Evolutionary conservation across 148 eudicot genomes (phyloP).

Genomic region (Rhododendron henanense): DNA sequence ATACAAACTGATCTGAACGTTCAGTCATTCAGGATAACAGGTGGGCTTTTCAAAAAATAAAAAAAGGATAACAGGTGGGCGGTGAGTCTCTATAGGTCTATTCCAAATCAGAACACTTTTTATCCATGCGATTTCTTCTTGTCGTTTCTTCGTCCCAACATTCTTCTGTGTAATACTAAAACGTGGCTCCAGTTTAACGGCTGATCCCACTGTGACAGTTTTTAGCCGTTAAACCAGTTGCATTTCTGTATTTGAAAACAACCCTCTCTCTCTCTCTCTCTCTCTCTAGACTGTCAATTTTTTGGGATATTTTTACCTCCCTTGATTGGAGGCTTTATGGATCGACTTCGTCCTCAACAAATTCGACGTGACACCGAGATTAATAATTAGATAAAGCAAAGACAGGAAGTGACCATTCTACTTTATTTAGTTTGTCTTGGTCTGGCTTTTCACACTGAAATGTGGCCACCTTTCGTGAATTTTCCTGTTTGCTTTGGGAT

Average conservation of each 20-base stretch:
- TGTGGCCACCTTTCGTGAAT: neutral
- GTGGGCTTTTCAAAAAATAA: neutral
- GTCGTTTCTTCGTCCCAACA: neutral
- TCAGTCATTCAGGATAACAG: too few species aligned
- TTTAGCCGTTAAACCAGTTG: conserved; percentile 10
- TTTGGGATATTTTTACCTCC: neutral
- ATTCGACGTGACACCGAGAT: neutral
- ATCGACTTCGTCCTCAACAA: neutral
- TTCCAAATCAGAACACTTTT: neutral
- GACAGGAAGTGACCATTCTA: neutral
- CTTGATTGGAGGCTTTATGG: neutral
- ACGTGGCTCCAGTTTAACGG: conserved; percentile 2
- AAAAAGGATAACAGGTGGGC: neutral
- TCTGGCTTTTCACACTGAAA: neutral
- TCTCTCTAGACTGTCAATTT: neutral
- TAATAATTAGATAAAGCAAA: neutral
- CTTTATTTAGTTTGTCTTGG: neutral
- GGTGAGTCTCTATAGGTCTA: neutral
- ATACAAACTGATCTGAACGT: too few species aligned
- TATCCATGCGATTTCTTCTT: neutral
- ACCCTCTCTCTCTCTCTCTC: neutral
- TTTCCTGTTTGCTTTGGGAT: neutral
- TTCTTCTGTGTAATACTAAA: neutral
- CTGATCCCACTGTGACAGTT: conserved; percentile 1
- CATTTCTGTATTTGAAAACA: neutral